phyloP scores from a whole-genome alignment of 371 early-diverging fungal genomes.

The Lichtheimia ornata region DNA sequence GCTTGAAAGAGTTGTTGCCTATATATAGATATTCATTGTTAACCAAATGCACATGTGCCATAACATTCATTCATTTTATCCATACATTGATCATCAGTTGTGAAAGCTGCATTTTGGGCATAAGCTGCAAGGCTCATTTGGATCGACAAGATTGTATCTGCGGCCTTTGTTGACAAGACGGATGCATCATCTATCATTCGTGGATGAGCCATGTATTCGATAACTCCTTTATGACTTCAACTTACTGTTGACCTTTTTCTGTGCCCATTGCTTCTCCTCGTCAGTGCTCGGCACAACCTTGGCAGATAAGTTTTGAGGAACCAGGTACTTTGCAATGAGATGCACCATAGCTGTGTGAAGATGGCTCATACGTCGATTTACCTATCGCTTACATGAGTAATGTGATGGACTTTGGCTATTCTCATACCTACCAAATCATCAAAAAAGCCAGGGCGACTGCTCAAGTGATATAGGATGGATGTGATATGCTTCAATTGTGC shows the following conservation, averaged over 20 bases:
- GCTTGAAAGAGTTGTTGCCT: constrained; percentile 14
- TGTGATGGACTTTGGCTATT: too few species aligned
- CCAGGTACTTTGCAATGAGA: constrained; percentile 46
- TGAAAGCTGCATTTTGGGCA: constrained; percentile 22
- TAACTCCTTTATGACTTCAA: not conserved
- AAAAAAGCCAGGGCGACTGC: constrained; percentile 34
- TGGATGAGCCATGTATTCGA: too few species aligned
- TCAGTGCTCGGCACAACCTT: constrained; percentile 43
- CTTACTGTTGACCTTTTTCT: constrained; percentile 28
- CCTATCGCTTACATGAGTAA: constrained; percentile 8
- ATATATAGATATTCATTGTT: not conserved
- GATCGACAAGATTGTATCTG: constrained; percentile 13
- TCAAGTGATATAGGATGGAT: constrained; percentile 48
- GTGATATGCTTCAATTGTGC: constrained; percentile 51
- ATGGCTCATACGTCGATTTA: constrained; percentile 31
- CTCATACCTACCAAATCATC: constrained; percentile 35
- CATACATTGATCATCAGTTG: constrained; percentile 13
- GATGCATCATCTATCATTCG: not conserved
- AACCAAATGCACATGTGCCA: not conserved
- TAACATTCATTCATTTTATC: not conserved
- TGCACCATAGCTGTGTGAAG: constrained; percentile 51
- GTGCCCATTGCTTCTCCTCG: constrained; percentile 40
- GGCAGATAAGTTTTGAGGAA: constrained; percentile 34
- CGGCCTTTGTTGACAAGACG: constrained; percentile 10
- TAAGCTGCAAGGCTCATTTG: constrained; percentile 20